Evolutionary conservation across 2,329 filamentous ascomycete species (phyloP), one percentile per base, ranked within the genome.

Genomic region (Colletotrichum cereale): DNA sequence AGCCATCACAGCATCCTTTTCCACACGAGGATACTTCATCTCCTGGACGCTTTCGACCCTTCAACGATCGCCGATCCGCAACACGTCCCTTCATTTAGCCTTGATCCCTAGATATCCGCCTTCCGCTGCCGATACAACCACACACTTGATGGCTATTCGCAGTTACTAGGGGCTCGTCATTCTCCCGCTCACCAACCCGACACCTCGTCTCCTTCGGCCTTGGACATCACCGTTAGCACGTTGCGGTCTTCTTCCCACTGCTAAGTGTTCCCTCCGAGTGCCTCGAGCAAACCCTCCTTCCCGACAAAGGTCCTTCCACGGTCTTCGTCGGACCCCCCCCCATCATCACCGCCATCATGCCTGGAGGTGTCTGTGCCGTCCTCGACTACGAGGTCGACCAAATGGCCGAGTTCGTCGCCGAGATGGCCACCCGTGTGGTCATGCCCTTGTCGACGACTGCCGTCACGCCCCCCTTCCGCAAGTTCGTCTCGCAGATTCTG

Each of bases 301-400:
- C 80, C 80, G 82, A 81, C 81, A 76, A 82, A 83, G 81, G 77
- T 83, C 81, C 66, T 57, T 42, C 36, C 69, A n/a, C 60, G 82
- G 79, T 83, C 82, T 83, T 83, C 73, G 81, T 84, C 82, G 81
- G 81, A 75, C 71, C 62, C 73, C 44, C 50, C 47, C 38, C 21
- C 53, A 36, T n/a, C n/a, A 47, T 47, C n/a, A 71, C 78, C 75
- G 78, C 77, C 84, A 90, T 83, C 78, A 90, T 90, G 88, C 85
- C 88, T 75, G 95, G 95, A 77, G 95, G 95, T 77, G 95, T 98
- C 48, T 96, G 95, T 77, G 94, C 94, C 78, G 93, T 97, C 84
- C 90, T 98, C 83, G 95, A 97, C 86, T 98, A 98, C 82, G 95
- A 97, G 83, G 96, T 97, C 90, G 94, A 97, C 80, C 87, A 93